Evolutionary conservation across 257 asterid genomes (phyloP).

Genomic region (Verbena officinalis): DNA sequence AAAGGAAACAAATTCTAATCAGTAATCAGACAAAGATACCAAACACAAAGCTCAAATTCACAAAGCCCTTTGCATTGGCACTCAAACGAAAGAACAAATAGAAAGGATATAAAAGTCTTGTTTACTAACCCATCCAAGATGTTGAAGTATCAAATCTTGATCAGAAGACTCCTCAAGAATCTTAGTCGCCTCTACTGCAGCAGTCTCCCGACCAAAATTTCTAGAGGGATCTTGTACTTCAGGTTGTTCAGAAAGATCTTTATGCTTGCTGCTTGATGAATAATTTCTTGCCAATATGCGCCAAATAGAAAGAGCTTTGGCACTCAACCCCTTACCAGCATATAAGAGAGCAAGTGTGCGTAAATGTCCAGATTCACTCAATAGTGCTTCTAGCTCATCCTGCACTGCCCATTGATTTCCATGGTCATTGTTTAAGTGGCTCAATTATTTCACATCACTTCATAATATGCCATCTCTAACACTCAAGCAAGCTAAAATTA

Average conservation of each 20-base stretch:
- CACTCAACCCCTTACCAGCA: conserved; percentile 90
- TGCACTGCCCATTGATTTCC: conserved; percentile 87
- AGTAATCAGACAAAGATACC: conserved; percentile 25
- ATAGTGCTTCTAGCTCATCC: conserved; percentile 96
- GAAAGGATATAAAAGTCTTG: conserved; percentile 9
- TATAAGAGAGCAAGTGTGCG: conserved; percentile 91
- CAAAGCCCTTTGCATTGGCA: neutral
- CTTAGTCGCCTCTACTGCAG: conserved; percentile 80
- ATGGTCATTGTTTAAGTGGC: conserved; percentile 46
- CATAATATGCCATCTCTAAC: conserved; percentile 13
- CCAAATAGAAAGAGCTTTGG: conserved; percentile 91
- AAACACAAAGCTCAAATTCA: conserved; percentile 27
- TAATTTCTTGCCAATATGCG: conserved; percentile 77
- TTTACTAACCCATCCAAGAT: conserved; percentile 90
- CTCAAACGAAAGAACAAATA: conserved; percentile 1
- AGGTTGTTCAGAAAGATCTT: conserved; percentile 45
- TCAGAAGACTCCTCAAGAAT: conserved; percentile 88
- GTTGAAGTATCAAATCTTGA: conserved; percentile 86
- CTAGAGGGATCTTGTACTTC: conserved; percentile 48
- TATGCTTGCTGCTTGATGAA: conserved; percentile 49
- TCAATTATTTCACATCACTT: conserved; percentile 14
- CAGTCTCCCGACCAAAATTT: conserved; percentile 50
- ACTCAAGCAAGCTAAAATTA: conserved; percentile 9
- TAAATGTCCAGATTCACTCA: conserved; percentile 90
- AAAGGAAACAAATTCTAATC: conserved; percentile 27